phyloP scores from a whole-genome alignment of 768 basidiomycete species.

The Kwoniella sp. region DNA sequence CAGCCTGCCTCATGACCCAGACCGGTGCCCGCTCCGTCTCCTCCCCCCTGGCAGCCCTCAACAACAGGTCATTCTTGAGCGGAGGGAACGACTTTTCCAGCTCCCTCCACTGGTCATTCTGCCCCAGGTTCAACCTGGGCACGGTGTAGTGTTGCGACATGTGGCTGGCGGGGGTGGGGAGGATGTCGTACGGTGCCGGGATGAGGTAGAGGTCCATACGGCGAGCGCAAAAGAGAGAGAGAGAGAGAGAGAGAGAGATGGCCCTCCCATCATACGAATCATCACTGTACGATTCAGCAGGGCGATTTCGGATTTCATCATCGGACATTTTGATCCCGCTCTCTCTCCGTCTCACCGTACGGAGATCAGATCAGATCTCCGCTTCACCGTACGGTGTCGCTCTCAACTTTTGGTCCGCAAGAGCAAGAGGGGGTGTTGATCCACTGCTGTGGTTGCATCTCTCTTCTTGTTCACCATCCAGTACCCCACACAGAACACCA shows the following conservation, averaged over 20 bases:
- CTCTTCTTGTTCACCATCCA: no score
- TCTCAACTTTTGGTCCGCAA: not conserved
- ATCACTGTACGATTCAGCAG: no score
- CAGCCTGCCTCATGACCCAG: constrained; percentile 98
- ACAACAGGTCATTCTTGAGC: constrained; percentile 76
- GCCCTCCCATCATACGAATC: no score
- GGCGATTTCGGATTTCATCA: no score
- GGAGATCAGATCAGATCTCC: not conserved
- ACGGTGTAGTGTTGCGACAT: constrained; percentile 6
- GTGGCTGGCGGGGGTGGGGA: not conserved
- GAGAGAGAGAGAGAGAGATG: not conserved
- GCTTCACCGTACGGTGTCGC: not conserved
- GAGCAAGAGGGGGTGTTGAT: no score
- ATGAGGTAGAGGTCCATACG: not conserved
- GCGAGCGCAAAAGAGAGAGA: not conserved
- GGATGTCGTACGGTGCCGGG: constrained; percentile 9
- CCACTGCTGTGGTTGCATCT: no score
- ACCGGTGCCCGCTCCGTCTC: constrained; percentile 87
- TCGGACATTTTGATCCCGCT: not conserved
- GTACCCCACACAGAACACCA: not conserved
- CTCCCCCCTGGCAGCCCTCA: constrained; percentile 84
- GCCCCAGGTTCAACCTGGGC: not conserved
- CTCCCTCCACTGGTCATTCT: constrained; percentile 24
- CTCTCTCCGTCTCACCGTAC: no score
- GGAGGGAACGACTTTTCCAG: constrained; percentile 26